Base-by-base conservation (phyloP, 2,329 filamentous ascomycete genomes). In the Fusarium sororula region DNA sequence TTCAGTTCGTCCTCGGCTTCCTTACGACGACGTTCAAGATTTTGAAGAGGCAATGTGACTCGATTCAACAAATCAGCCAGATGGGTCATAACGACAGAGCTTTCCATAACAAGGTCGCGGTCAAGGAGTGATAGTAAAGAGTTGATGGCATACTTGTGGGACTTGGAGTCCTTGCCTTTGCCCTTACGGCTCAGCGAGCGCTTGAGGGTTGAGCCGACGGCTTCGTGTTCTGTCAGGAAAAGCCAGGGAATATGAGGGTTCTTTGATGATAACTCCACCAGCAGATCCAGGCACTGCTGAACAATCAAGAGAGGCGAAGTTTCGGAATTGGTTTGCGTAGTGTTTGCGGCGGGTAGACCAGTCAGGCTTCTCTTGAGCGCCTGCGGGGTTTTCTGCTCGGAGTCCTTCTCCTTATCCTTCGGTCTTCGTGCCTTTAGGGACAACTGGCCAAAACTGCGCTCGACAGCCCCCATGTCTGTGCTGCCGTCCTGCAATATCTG, bases 401-500 rank as follows among this genome's bases (percentile, higher is more conserved):
- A 79, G 20, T 87, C 87, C 64, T 90, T 89, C 28, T 90, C 87
- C 75, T 92, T 92, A 32, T 91, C 87, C 73, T 88, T 89, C 30
- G 92, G 88, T 78, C 95, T 94, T 85, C 94, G 97, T 22, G 96
- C 96, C 80, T 95, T 94, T 47, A 98, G 87, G 6, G 96, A 98
- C 10, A 99, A 88, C 75, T 98, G 95, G 55, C 94, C 92, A 82
- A 99, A 98, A 85, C 95, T 98, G 76, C 95, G 92, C 83, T 99
- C 96, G 32, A 99, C 94, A 10, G 97, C 96, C 76, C 92, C 92
- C 84, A 97, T 92, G 83, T 99, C 96, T 12, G 93, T 92, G 79
- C 95, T 98, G 50, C 96, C 96, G 80, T 99, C 97, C 80, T 98
- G 96, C 15, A 99, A 88, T 73, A 99, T 97, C 72, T 96, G 94